phyloP scores from a whole-genome alignment of 306 rosid genomes.

The Casuarina equisetifolia region DNA sequence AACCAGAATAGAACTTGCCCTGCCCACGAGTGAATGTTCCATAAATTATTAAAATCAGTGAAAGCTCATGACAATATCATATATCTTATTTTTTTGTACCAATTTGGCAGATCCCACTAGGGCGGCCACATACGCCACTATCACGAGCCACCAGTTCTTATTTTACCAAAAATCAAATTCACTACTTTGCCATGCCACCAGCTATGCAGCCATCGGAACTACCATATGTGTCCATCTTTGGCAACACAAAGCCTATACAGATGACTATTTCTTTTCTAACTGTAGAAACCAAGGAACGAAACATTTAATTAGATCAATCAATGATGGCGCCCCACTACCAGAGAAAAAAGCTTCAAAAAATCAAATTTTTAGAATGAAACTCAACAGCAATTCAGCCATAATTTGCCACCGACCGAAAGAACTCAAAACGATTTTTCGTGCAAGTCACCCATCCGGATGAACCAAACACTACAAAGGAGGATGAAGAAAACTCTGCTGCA shows the following conservation, averaged over 20 bases:
- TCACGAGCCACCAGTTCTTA: not conserved
- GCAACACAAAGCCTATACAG: not conserved
- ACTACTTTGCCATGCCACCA: not conserved
- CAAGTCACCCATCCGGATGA: slow-evolving; percentile 10
- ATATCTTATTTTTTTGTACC: not conserved
- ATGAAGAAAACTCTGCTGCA: not conserved
- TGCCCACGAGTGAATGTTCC: too few relatives aligned
- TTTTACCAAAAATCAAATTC: not conserved
- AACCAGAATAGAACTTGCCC: too few relatives aligned
- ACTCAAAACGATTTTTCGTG: slow-evolving; percentile 4
- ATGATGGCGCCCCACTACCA: not conserved
- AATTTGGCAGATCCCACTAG: not conserved
- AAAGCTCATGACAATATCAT: not conserved
- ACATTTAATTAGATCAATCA: slow-evolving; percentile 4
- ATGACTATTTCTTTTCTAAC: not conserved
- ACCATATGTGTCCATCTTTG: not conserved
- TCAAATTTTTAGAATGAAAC: not conserved
- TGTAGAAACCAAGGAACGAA: not conserved
- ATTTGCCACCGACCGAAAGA: slow-evolving; percentile 7
- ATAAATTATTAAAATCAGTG: not conserved
- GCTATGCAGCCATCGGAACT: slow-evolving; percentile 1
- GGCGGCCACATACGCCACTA: not conserved
- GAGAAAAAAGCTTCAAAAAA: not conserved
- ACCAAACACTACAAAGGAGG: not conserved
- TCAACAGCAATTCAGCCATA: not conserved